Evolutionary conservation across 805 yeast genomes (phyloP).

Genomic region (Candida silvatica): DNA sequence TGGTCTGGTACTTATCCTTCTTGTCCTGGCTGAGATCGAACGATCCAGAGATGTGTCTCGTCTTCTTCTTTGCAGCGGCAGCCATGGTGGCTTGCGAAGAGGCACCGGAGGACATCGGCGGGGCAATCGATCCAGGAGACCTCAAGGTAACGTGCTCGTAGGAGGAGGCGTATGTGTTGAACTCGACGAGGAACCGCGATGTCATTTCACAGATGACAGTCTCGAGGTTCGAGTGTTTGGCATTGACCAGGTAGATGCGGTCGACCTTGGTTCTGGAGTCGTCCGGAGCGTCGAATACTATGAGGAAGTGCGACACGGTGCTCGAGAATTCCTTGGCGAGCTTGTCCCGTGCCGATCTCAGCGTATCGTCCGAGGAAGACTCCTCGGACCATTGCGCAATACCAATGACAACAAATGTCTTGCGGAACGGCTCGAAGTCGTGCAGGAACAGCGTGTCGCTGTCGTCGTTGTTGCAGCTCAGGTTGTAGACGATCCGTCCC

Average conservation of each 20-base stretch:
- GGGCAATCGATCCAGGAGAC: slow-evolving; percentile 64
- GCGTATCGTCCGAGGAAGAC: slow-evolving; percentile 14
- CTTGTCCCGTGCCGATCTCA: slow-evolving; percentile 23
- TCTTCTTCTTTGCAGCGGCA: slow-evolving; percentile 14
- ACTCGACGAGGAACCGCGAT: slow-evolving; percentile 47
- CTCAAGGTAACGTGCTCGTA: slow-evolving; percentile 73
- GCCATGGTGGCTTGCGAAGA: slow-evolving; percentile 4
- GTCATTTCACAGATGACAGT: slow-evolving; percentile 70
- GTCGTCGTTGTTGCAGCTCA: slow-evolving; percentile 41
- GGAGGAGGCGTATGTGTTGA: slow-evolving; percentile 64
- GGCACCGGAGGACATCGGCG: too few relatives aligned
- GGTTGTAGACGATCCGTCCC: slow-evolving; percentile 62
- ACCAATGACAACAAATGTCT: slow-evolving; percentile 55
- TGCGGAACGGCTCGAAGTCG: slow-evolving; percentile 86
- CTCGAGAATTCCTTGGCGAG: slow-evolving; percentile 40
- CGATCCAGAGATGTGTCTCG: slow-evolving; percentile 20
- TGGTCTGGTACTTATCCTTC: slow-evolving; percentile 33
- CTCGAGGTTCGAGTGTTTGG: slow-evolving; percentile 30
- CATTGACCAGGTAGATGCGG: slow-evolving; percentile 12
- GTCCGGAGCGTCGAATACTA: slow-evolving; percentile 44
- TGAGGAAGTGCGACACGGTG: slow-evolving; percentile 43
- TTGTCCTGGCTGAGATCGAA: slow-evolving; percentile 26
- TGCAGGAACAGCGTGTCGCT: slow-evolving; percentile 49
- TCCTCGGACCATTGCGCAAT: slow-evolving; percentile 25
- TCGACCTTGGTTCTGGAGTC: slow-evolving; percentile 4